Base-by-base conservation (phyloP, 208 protist species). In the Acanthamoeba lenticulata region DNA sequence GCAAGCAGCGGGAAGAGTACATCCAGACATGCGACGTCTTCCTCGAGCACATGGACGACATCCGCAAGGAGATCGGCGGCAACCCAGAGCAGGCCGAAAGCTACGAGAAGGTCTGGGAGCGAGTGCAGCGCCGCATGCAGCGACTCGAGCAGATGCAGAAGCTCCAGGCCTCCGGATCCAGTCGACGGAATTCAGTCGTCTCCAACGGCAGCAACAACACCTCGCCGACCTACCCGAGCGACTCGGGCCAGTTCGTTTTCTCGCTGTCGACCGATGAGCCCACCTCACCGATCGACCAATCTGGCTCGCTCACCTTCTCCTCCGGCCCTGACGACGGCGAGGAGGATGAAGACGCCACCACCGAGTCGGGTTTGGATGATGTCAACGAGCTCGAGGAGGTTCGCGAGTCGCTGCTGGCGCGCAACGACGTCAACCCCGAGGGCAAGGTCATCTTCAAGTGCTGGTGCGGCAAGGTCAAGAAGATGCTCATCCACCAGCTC, bases 31-130 rank as follows among this genome's bases (percentile, higher is more conserved):
- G 62, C 62, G 32, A 72, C 62, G 29, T 29, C 6, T 72, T 72
- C n/a, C 62, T 72, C 62, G 62, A 72, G 29, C 62, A 40, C 32
- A 72, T 72, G 62, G 62, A 72, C 62, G 62, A 72, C 62, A 38
- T 72, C 1, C 62, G 62, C 27, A 72, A 72, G 62, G 29, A 38
- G 27, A 38, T 72, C 27, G 62, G 62, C 2, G 27, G 62, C 62
- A 72, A 72, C 29, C 62, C 62, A 1, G 15, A 72, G 62, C 11
- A 36, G n/a, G 62, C 62, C 2, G 62, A 72, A 38, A 38, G n/a
- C 2, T 72, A 72, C 62, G 62, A 72, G n/a, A 72, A 72, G 62
- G 62, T 72, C n/a, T 72, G 62, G 62, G 62, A 72, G 62, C 11
- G 62, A 1, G 62, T 72, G 6, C 62, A 72, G n/a, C 62, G 62